Evolutionary conservation across 768 basidiomycete genomes (phyloP), one percentile per base, ranked within the genome.

Genomic region (Scleroderma citrinum): DNA sequence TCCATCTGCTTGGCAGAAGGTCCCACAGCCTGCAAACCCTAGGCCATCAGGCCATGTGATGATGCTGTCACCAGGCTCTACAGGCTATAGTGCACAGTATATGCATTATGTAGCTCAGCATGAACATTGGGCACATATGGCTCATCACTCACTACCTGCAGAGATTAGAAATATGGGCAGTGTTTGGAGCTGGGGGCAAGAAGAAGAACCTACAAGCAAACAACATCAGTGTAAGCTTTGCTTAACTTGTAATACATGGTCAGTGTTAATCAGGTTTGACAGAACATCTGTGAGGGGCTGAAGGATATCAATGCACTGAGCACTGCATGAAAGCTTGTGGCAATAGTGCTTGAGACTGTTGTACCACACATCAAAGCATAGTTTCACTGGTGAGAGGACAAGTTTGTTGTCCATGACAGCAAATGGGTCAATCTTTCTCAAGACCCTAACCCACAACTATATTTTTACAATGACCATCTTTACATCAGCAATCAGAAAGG

Each of bases 271-370:
- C 5, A 2, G 11, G n/a, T 12, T 5, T 29, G 5, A 24, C 36
- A 50, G 49, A 50, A 29, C 16, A 50, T 50, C 26, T 50, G 43
- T n/a, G 44, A 50, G 26, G 49, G 49, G 20, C 26, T 23, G 34
- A 38, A 39, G 23, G 44, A 50, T 17, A 16, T 50, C 21, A 19
- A 50, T 39, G 36, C 29, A 5, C 42, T 12, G 12, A 45, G 23
- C 5, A 35, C 43, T 10, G 49, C 29, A n/a, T 36, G 10, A 5
- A 1, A 40, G 19, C 49, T 50, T 46, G 37, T 23, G 16, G 13
- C 16, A 3, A 44, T 44, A 5, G 49, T 43, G 3, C 49, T 46
- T 11, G 29, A 39, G 11, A 47, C 13, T 21, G 16, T 46, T 10
- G 13, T 45, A 20, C 48, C 29, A 12, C 12, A 16, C 17, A 39